Percentiles rank a stretch among this genome's conserved stretches.
Conservation (phyloP, 1,284 basidiomycete genomes). For the Exobasidium rhododendri region DNA sequence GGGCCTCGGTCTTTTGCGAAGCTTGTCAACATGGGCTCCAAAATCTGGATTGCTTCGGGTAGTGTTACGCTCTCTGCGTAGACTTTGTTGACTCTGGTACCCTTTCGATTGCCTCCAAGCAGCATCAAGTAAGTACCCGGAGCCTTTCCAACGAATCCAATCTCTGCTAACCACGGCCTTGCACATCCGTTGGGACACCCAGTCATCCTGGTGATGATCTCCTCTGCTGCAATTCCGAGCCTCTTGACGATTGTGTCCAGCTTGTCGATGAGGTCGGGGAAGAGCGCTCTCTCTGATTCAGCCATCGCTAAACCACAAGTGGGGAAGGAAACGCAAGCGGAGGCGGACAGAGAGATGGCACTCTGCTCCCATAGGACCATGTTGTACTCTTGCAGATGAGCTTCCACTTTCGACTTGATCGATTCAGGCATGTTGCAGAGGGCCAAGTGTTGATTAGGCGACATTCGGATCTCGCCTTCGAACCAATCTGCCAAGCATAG, state of each 20-base stretch:
- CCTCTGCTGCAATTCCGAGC: conserved; percentile 84
- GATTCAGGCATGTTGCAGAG: conserved; percentile 71
- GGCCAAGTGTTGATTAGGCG: conserved; percentile 86
- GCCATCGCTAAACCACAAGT: conserved; percentile 92
- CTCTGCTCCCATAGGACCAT: conserved; percentile 82
- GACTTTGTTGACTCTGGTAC: conserved; percentile 89
- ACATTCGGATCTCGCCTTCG: conserved; percentile 74
- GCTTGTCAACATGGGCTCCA: conserved; percentile 85
- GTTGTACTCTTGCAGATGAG: conserved; percentile 77
- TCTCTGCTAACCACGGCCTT: conserved; percentile 87
- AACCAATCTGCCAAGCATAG: conserved; percentile 68
- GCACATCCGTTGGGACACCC: conserved; percentile 56
- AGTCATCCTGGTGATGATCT: conserved; percentile 92
- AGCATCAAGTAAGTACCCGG: conserved; percentile 91
- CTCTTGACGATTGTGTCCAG: conserved; percentile 92
- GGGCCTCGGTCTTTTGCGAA: conserved; percentile 83
- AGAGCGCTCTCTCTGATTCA: conserved; percentile 87
- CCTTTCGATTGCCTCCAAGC: conserved; percentile 89
- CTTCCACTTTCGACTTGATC: conserved; percentile 71
- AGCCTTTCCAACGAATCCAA: conserved; percentile 95
- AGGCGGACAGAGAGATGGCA: conserved; percentile 66
- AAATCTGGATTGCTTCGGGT: conserved; percentile 85
- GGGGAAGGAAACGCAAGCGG: conserved; percentile 90
- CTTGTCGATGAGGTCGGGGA: conserved; percentile 84
- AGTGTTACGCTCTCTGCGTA: conserved; percentile 86